These are phyloP conservation scores for Tylopilus sp. DNA, from an alignment of 768 basidiomycete species.

Conservation along the genomic window DNA sequence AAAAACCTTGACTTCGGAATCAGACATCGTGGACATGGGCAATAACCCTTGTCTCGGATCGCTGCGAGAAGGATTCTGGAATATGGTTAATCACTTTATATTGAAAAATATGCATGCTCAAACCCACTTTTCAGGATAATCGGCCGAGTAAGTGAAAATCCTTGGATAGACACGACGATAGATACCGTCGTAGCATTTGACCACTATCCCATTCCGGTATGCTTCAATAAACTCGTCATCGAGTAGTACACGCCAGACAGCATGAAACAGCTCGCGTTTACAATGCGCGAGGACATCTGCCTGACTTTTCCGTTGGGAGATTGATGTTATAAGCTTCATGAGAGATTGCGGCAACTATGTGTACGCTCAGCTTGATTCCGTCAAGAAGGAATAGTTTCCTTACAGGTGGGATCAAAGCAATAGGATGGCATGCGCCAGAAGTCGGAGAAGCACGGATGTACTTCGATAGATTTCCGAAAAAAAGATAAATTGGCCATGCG, in stretches of 20 bases:
- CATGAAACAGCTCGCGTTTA: background rate
- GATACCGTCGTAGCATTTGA: background rate
- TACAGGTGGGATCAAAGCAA: background rate
- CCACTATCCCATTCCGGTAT: background rate
- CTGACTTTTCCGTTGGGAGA: background rate
- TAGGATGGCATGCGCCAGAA: background rate
- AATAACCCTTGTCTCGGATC: background rate
- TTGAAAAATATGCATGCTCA: too few species aligned
- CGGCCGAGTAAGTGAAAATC: background rate
- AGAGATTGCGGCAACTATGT: background rate
- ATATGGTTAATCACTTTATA: too few species aligned
- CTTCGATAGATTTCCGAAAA: background rate
- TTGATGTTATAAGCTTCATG: background rate
- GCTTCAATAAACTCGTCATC: background rate
- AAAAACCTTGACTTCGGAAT: background rate
- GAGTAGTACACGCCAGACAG: background rate
- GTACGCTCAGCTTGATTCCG: background rate
- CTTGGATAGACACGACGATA: background rate
- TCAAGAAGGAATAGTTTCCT: background rate
- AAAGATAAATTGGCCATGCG: background rate
- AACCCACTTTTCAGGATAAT: background rate
- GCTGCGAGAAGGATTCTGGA: background rate
- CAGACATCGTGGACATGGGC: background rate
- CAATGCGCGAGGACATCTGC: background rate
- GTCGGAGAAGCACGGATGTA: background rate